Conservation (phyloP, 2,329 filamentous ascomycete genomes). For the Beauveria bassiana region DNA sequence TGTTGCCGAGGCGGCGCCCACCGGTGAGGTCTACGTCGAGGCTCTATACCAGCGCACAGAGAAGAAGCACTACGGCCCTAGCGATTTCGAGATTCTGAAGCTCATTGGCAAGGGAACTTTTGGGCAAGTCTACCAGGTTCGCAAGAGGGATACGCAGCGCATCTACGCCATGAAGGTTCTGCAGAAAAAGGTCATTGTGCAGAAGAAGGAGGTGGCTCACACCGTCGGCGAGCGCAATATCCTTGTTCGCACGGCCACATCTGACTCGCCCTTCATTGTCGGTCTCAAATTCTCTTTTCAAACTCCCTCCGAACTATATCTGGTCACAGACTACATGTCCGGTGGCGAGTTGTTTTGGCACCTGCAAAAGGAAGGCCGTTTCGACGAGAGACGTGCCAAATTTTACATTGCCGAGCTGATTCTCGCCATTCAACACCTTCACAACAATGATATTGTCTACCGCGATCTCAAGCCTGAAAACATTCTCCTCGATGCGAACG, state of each 20-base stretch:
- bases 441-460: conserved; percentile 96
- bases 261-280: conserved; percentile 95
- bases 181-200: conserved; percentile 98
- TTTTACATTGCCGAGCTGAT: conserved; percentile 99
- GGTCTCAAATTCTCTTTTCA: conserved; percentile 98
- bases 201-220: conserved; percentile 98
- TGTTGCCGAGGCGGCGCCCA: conserved; percentile 60
- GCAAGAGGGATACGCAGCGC: conserved; percentile 89
- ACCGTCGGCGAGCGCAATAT: conserved; percentile 97
- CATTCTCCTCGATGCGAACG: conserved; percentile 91
- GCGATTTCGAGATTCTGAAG: conserved; percentile 92
- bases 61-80: conserved; percentile 86
- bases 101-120: conserved; percentile 98
- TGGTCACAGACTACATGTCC: conserved; percentile 99
- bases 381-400: conserved; percentile 89
- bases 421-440: conserved; percentile 85
- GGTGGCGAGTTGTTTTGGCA: conserved; percentile 98
- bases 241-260: conserved; percentile 87
- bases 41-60: conserved; percentile 80
- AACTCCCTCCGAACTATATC: conserved; percentile 88
- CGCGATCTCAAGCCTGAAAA: conserved; percentile 97
- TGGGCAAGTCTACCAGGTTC: conserved; percentile 95
- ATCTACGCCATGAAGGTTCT: conserved; percentile 99
- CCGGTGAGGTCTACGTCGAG: conserved; percentile 84
- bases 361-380: conserved; percentile 91